Base-by-base conservation (phyloP, 768 basidiomycete species). In the Hortiboletus campestris region DNA sequence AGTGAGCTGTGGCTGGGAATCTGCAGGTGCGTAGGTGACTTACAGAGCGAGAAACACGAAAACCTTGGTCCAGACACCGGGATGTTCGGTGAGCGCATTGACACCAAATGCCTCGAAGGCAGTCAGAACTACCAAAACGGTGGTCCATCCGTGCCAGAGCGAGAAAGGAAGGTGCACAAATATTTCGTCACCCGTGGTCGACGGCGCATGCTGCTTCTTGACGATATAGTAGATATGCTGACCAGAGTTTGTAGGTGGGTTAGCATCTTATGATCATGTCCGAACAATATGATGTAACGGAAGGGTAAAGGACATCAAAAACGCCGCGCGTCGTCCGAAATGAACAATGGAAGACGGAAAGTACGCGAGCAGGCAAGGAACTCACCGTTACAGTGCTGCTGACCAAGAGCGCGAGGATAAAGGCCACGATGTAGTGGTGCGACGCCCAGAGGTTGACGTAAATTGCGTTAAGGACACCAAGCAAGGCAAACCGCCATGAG, bases 141-240 rank as follows among this genome's bases (percentile, higher is more conserved):
- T 91, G 12, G 86, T 89, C 90, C 91, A 93, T 36, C 94, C 95
- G 66, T 97, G 94, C 75, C 89, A 97, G 46, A 98, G 84, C 2
- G 91, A 94, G 82, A 98, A 98, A 3, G 97, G 97, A 17, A 97
- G 85, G 72, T 98, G 94, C 42, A 98, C 80, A 58, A 96, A 94
- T 59, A 95, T 70, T 72, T 97, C 94, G 59, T 96, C 94, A 20
- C 78, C 77, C 42, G 80, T 61, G 56, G 68, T 81, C 64, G 88
- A 79, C 28, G 90, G 74, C 28, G 79, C 71, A 69, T 94, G 85
- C 58, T 84, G 81, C 74, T 94, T 92, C 81, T 96, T 95, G 68
- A 98, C 88, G 55, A 91, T 76, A 69, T 95, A 98, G 77, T 98
- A 97, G 70, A 96, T 91, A 72, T 95, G 93, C 81, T 88, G 38